Percentiles rank a stretch among this genome's conserved stretches.
Conservation (phyloP, 306 rosid species). For the Hippophae gyantsensis region DNA sequence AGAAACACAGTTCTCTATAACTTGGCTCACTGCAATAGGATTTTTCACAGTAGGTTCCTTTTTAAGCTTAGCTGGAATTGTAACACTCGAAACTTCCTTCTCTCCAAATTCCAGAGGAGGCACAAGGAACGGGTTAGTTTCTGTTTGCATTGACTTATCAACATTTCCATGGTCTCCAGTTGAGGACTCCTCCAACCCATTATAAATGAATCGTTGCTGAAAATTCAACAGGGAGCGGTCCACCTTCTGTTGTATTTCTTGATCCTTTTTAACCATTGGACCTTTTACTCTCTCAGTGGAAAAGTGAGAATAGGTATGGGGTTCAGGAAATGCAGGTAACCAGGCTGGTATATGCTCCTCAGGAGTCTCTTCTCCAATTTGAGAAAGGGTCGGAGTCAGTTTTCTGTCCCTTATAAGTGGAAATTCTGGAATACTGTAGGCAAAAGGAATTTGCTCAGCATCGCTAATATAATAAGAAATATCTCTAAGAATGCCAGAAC, state of each 20-base stretch:
- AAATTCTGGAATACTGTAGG: constrained; percentile 48
- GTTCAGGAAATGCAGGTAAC: constrained; percentile 80
- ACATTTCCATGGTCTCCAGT: constrained; percentile 31
- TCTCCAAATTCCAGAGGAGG: constrained; percentile 64
- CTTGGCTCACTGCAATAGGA: constrained; percentile 29
- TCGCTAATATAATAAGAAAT: constrained; percentile 37
- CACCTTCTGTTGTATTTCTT: constrained; percentile 39
- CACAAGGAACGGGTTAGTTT: constrained; percentile 62
- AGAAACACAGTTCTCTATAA: constrained; percentile 36
- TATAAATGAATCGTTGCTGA: constrained; percentile 37
- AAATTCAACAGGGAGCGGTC: constrained; percentile 35
- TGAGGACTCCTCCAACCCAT: constrained; percentile 38
- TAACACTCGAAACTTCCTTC: constrained; percentile 52
- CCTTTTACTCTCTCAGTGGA: constrained; percentile 32
- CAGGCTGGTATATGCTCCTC: constrained; percentile 70
- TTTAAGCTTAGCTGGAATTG: constrained; percentile 48
- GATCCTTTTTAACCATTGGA: constrained; percentile 29
- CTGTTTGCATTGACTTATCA: constrained; percentile 43
- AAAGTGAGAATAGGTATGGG: constrained; percentile 28
- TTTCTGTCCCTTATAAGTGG: constrained; percentile 54
- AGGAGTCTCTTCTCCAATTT: constrained; percentile 50
- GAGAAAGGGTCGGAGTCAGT: constrained; percentile 43
- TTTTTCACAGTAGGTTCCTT: constrained; percentile 20
- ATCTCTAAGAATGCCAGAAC: constrained; percentile 45
- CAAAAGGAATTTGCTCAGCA: constrained; percentile 39